Base-by-base conservation (phyloP, 2,329 filamentous ascomycete species). In the Fusarium verticillioides region DNA sequence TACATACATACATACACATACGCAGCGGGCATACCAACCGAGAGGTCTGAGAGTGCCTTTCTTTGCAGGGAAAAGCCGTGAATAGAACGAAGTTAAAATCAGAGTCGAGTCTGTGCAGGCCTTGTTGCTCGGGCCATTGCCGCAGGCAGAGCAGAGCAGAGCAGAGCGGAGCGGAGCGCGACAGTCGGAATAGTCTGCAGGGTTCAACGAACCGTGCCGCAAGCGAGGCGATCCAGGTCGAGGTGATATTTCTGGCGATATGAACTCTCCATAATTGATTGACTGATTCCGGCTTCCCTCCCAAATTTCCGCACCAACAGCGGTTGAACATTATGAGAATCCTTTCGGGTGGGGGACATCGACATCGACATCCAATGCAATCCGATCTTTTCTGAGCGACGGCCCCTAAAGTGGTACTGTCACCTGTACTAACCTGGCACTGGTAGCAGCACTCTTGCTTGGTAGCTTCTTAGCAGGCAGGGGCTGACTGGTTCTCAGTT, bases 401-500 rank as follows among this genome's bases (percentile, higher is more conserved):
- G 47, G n/a, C 60, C 63, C 63, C 63, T 56, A 65, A 56, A 42
- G 53, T 37, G 32, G 49, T 37, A 30, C 54, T 23, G 28, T 46
- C 7, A 26, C 26, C 26, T 26, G 28, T 30, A 23, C 42, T 28
- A 21, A 28, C 32, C 53, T 37, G 9, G 53, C 60, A 47, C 36
- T 36, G 23, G 16, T 44, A 61, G 39, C 39, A 56, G 30, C 59
- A 44, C 34, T 40, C 23, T 28, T 21, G 26, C 53, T 46, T 57
- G 47, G 54, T 42, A 54, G 54, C 37, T 53, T 56, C 58, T 56
- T 19, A 61, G 57, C 64, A 66, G 50, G 44, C 64, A 68, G 66
- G 66, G 66, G 66, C 64, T 67, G 63, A 67, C 65, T 63, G 66
- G 66, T 50, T 68, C 66, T 63, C 57, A 40, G 66, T 68, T 68